Base-by-base conservation (phyloP, 371 early-diverging fungal species). In the Smittium culicis region DNA sequence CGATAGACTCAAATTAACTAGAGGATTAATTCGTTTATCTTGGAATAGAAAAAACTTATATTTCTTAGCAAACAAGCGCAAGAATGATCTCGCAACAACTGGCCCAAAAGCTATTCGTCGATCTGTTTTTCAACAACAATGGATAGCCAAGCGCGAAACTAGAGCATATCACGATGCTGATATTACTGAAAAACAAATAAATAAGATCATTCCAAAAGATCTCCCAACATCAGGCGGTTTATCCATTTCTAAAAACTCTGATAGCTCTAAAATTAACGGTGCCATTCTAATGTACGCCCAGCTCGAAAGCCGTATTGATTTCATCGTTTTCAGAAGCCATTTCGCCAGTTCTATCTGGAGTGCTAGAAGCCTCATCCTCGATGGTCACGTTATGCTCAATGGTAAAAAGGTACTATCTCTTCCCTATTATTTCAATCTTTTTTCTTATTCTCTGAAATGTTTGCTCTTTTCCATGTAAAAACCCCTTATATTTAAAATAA, bases 91-190 rank as follows among this genome's bases (percentile, higher is more conserved):
- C 2, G 66, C 56, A 2, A 63, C 63, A 11, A 63, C 63, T n/a
- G 63, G 63, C n/a, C n/a, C n/a, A 33, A 59, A n/a, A 29, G 33
- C 31, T 27, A 5, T 35, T 34, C 30, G 25, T 14, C 1, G 60
- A 30, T 82, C 82, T 69, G 88, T 94, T 63, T 86, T 93, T 30
- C 94, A 85, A 79, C 94, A 95, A 78, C 93, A 94, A 76, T 96
- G 94, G 94, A 74, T 83, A 66, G 90, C 94, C 45, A 96, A 96
- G 80, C 84, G 88, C 70, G 92, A 93, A 64, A 87, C 93, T 29
- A 85, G 95, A 45, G 92, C 87, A 34, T 96, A 96, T 83, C 95
- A 96, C 74, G 91, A 90, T 70, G 91, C 90, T 60, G 76, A 86
- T 70, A 83, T 94, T 68, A 88, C 87, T 58, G 94, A 96, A 79